Evolutionary conservation across 345 rosid species (phyloP).

Genomic region (Arabidopsis arenosa): DNA sequence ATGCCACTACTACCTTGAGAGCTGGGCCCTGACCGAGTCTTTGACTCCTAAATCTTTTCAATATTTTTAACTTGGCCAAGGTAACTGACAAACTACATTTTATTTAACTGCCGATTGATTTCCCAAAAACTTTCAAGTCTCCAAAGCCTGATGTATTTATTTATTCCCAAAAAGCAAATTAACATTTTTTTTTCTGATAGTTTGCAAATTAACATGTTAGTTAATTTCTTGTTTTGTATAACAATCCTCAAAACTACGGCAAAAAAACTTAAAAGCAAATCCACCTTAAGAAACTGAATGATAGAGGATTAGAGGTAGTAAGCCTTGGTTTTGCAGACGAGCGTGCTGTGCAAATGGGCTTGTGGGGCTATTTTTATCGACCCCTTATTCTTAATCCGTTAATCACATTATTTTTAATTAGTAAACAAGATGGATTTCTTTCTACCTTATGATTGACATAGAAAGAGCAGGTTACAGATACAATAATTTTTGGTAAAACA

Average conservation of each 20-base stretch:
- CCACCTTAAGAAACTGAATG: too few relatives aligned
- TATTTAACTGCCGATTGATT: background rate
- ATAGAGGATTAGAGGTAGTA: too few relatives aligned
- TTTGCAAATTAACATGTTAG: too few relatives aligned
- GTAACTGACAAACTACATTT: background rate
- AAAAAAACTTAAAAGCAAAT: too few relatives aligned
- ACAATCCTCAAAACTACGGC: too few relatives aligned
- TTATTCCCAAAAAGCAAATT: too few relatives aligned
- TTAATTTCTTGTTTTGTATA: too few relatives aligned
- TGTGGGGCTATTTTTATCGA: background rate
- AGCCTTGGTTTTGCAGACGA: background rate
- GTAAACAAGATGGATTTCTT: background rate
- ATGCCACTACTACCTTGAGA: background rate
- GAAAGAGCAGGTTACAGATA: background rate
- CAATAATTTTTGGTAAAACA: background rate
- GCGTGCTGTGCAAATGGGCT: background rate
- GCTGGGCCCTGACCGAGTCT: conserved; percentile 2
- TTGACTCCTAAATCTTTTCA: conserved; percentile 16
- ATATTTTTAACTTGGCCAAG: background rate
- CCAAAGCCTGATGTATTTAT: too few relatives aligned
- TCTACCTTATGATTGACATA: background rate
- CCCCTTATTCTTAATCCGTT: background rate
- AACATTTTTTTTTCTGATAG: too few relatives aligned
- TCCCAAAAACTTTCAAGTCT: background rate
- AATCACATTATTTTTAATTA: background rate